These are phyloP conservation scores for Teunomyces funiuensis DNA, from an alignment of 805 yeast genomes.

Conservation along the genomic window DNA sequence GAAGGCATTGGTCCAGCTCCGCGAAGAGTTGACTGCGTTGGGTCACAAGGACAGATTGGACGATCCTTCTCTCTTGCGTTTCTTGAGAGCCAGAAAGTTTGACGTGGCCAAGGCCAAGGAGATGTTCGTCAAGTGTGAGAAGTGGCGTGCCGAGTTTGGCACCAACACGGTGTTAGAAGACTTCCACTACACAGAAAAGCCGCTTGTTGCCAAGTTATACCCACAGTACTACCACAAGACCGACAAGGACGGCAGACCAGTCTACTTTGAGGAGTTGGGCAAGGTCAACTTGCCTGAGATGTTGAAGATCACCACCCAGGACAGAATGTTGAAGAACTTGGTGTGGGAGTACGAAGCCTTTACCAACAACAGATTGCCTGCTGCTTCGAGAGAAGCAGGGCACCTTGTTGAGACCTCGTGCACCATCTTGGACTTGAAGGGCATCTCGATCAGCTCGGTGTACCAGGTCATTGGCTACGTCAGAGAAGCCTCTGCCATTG, in stretches of 20 bases:
- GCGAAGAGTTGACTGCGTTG: conserved; percentile 52
- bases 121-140: conserved; percentile 86
- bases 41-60: conserved; percentile 82
- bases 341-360: conserved; percentile 98
- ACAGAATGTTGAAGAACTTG: conserved; percentile 91
- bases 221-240: conserved; percentile 98
- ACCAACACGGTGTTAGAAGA: conserved; percentile 82
- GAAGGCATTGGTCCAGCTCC: conserved; percentile 55
- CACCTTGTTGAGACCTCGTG: conserved; percentile 90
- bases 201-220: conserved; percentile 81
- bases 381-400: conserved; percentile 83
- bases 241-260: conserved; percentile 96
- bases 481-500: conserved; percentile 88
- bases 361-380: conserved; percentile 81
- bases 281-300: conserved; percentile 84
- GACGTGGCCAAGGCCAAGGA: conserved; percentile 73
- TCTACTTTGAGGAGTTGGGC: conserved; percentile 92
- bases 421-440: conserved; percentile 92
- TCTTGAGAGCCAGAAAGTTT: conserved; percentile 93
- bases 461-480: conserved; percentile 85
- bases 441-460: conserved; percentile 82
- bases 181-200: conserved; percentile 92
- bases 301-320: conserved; percentile 92
- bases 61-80: conserved; percentile 80
- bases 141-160: conserved; percentile 88